phyloP scores from a whole-genome alignment of 345 rosid genomes.

The Mallotus nudiflorus region DNA sequence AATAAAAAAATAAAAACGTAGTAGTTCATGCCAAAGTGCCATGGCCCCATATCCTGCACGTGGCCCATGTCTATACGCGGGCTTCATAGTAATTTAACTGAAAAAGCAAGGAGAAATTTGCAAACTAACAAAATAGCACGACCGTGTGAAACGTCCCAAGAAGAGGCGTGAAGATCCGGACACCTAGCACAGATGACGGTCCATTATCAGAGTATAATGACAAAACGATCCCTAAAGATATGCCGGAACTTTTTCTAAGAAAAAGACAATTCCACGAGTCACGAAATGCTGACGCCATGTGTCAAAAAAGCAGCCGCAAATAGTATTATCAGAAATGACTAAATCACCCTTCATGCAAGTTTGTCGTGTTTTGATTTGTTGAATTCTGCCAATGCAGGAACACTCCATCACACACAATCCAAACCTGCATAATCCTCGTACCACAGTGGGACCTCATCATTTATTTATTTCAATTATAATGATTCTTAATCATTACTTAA shows the following conservation, averaged over 20 bases:
- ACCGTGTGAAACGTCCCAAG: no score
- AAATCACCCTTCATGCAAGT: neutral
- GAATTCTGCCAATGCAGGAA: neutral
- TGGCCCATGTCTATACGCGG: neutral
- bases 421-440: neutral
- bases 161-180: neutral
- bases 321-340: neutral
- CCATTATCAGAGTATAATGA: neutral
- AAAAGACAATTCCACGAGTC: neutral
- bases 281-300: neutral
- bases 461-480: no score
- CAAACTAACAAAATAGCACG: neutral
- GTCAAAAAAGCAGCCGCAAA: neutral
- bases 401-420: neutral
- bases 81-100: neutral
- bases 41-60: neutral
- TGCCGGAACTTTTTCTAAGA: no score
- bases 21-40: no score
- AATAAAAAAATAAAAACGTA: no score
- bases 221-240: neutral
- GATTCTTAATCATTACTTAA: no score
- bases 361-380: neutral
- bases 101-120: neutral
- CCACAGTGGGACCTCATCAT: neutral
- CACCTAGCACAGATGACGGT: neutral